Evolutionary conservation across 306 rosid genomes (phyloP).

Genomic region (Lathyrus tuberosus): DNA sequence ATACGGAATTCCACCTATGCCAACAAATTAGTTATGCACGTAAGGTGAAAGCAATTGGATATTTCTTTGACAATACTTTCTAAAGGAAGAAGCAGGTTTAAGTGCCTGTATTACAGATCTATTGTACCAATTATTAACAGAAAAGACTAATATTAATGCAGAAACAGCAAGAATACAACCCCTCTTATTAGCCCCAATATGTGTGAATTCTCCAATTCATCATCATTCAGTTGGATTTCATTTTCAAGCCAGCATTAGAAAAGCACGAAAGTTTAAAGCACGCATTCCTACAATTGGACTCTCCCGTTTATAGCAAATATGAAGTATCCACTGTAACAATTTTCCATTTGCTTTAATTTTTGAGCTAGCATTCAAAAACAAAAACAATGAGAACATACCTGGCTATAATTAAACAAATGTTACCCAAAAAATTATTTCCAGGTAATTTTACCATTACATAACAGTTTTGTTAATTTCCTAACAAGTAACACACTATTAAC

Average conservation of each 20-base stretch:
- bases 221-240: background rate
- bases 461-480: background rate
- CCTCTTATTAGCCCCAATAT: background rate
- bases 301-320: background rate
- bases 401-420: constrained; percentile 1
- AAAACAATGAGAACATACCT: background rate
- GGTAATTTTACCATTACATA: constrained; percentile 1
- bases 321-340: background rate
- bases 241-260: constrained; percentile 2
- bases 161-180: background rate
- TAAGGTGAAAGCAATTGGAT: background rate
- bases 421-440: constrained; percentile 5
- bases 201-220: background rate
- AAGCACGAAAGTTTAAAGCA: background rate
- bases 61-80: background rate
- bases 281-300: background rate
- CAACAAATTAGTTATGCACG: constrained; percentile 6
- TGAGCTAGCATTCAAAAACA: constrained; percentile 8
- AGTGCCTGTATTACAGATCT: constrained; percentile 8
- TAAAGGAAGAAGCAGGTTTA: constrained; percentile 4
- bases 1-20: constrained; percentile 12
- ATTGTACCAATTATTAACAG: constrained; percentile 2
- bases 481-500: constrained; percentile 7
- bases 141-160: constrained; percentile 5
- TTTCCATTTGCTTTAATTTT: constrained; percentile 11